These are phyloP conservation scores for Oenanthe javanica DNA, from an alignment of 140 eudicot species.

Conservation along the genomic window DNA sequence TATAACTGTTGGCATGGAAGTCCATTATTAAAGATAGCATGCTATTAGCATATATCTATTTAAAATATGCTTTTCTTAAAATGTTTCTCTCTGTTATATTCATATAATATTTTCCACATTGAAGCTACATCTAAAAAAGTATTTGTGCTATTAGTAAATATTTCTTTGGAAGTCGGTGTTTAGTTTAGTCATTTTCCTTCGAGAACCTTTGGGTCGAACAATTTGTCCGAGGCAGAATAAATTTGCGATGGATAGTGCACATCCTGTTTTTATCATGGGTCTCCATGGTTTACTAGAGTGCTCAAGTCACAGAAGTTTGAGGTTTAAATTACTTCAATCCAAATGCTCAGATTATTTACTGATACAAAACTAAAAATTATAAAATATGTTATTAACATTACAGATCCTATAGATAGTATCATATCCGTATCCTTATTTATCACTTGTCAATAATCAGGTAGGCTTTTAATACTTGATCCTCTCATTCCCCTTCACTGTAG, in stretches of 20 bases:
- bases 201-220: background rate
- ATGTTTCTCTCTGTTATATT: background rate
- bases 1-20: background rate
- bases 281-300: background rate
- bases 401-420: background rate
- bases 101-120: background rate
- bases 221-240: background rate
- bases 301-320: background rate
- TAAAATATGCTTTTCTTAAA: background rate
- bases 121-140: background rate
- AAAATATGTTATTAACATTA: background rate
- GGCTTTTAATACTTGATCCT: too few relatives aligned
- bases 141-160: background rate
- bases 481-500: background rate
- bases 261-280: background rate
- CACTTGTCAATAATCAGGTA: background rate
- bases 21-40: background rate
- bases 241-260: background rate
- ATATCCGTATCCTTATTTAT: background rate
- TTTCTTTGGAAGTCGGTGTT: background rate
- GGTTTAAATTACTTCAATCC: background rate
- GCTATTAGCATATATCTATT: background rate
- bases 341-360: background rate
- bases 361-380: background rate
- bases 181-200: background rate